Evolutionary conservation across 768 basidiomycete species (phyloP).

Genomic region (Rhodosporidiobolus sp.): DNA sequence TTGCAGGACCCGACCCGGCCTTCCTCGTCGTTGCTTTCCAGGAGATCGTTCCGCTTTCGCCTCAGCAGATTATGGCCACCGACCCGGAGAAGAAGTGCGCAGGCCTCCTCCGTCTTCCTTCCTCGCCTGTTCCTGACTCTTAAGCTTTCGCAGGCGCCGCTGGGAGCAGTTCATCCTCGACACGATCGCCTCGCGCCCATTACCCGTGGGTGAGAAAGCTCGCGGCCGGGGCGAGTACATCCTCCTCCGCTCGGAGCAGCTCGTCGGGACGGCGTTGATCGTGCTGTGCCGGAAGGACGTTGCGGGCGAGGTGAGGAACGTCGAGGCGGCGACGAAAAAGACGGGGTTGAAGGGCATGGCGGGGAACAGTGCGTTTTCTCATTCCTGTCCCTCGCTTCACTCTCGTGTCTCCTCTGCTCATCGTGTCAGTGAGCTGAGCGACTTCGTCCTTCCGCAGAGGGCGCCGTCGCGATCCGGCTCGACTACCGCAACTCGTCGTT

Average conservation of each 20-base stretch:
- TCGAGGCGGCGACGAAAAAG: constrained; percentile 88
- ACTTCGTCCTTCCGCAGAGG: constrained; percentile 53
- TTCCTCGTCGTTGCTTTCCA: constrained; percentile 89
- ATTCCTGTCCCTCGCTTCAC: not conserved
- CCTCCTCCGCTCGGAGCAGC: constrained; percentile 87
- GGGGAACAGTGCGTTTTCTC: constrained; percentile 61
- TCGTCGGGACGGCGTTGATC: constrained; percentile 90
- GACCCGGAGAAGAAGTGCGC: constrained; percentile 42
- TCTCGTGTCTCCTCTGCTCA: not conserved
- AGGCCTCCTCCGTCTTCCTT: too few relatives aligned
- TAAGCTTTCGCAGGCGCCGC: constrained; percentile 58
- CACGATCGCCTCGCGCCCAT: constrained; percentile 65
- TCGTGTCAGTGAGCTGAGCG: too few relatives aligned
- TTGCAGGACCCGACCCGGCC: constrained; percentile 61
- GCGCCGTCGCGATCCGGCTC: constrained; percentile 87
- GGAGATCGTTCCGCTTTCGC: constrained; percentile 96
- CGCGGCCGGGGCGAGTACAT: constrained; percentile 72
- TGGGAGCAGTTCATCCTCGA: constrained; percentile 85
- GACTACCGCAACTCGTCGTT: constrained; percentile 87
- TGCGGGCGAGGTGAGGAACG: constrained; percentile 76
- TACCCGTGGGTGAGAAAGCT: too few relatives aligned
- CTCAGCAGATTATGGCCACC: constrained; percentile 70
- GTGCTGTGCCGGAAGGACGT: constrained; percentile 75
- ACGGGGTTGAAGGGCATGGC: constrained; percentile 72
- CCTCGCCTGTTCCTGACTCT: not conserved